These are phyloP conservation scores for Hypoxylon lienhwacheense DNA, from an alignment of 495 filamentous ascomycete species.

Conservation along the genomic window DNA sequence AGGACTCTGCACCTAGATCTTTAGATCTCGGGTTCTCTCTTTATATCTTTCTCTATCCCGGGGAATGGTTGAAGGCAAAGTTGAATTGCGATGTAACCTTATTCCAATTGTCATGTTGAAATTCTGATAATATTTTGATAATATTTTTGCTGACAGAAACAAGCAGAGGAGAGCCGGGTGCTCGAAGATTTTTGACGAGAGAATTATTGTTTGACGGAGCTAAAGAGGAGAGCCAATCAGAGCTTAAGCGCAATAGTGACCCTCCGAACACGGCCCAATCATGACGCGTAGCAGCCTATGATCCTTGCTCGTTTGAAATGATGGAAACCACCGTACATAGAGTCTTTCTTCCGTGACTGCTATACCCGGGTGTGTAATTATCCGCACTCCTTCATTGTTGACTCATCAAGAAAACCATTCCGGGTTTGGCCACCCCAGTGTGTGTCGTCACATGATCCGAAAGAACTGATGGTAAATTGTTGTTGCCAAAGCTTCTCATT, in stretches of 20 bases:
- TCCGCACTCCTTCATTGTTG: slow-evolving; percentile 25
- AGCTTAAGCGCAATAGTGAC: slow-evolving; percentile 37
- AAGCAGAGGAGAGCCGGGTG: slow-evolving; percentile 10
- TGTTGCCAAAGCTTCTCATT: slow-evolving; percentile 24
- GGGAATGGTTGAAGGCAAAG: not conserved
- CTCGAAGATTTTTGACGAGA: slow-evolving; percentile 26
- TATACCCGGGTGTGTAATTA: slow-evolving; percentile 11
- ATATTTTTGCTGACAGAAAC: slow-evolving; percentile 15
- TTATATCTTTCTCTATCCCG: not conserved
- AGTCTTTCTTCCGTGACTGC: slow-evolving; percentile 9
- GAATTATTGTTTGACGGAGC: slow-evolving; percentile 29
- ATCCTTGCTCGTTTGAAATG: slow-evolving; percentile 37
- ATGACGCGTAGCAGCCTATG: slow-evolving; percentile 36
- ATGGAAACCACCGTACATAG: slow-evolving; percentile 29
- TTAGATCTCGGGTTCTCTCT: not conserved
- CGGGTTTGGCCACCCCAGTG: slow-evolving; percentile 15
- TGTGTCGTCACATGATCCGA: slow-evolving; percentile 31
- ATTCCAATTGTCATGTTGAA: not conserved
- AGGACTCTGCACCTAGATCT: not conserved
- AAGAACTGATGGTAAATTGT: slow-evolving; percentile 27
- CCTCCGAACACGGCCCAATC: slow-evolving; percentile 30
- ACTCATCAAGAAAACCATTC: slow-evolving; percentile 21
- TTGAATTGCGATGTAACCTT: not conserved
- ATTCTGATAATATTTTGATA: slow-evolving; percentile 1
- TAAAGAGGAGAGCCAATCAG: slow-evolving; percentile 36